Base-by-base conservation (phyloP, 305 asterid genomes). In the Fraxinus floribunda region DNA sequence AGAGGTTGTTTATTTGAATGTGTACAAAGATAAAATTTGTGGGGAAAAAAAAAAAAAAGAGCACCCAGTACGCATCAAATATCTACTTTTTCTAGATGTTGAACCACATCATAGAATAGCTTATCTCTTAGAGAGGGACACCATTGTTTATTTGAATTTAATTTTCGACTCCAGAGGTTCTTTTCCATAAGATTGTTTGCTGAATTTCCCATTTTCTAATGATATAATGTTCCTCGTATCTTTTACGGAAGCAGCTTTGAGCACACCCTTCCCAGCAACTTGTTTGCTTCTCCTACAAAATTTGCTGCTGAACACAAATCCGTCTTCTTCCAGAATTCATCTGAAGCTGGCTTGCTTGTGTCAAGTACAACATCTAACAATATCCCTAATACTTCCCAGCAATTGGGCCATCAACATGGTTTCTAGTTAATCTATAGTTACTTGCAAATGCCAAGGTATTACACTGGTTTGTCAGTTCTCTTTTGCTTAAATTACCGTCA, bases 221-320 rank as follows among this genome's bases (percentile, higher is more conserved):
- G 22, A 16, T 16, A 4, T 16, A n/a, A 5, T 39, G 46, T 8
- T 52, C 52, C 11, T 32, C 70, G 34, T 81, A 81, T 79, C 80
- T 82, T 66, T 26, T 39, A 22, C 75, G 34, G 79, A 85, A 78
- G 79, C 94, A 96, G 98, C 90, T 83, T 93, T 85, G 97, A 93
- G 86, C 90, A 92, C 88, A 83, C 78, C 77, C 97, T 96, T 64
- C 99, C 98, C 0, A 98, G 94, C 75, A 92, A 89, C 85, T 91
- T 94, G 1, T 94, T 95, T 20, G 89, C 97, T 0, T 94, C 98
- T 75, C 99, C 98, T 7, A 93, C 96, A 39, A 95, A 94, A 84
- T 80, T 85, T 18, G 89, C 90, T 7, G 93, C 90, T 38, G 94
- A 93, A 62, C 76, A 68, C 46, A 86, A 81, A 34, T 83, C 91